Evolutionary conservation across 2,329 filamentous ascomycete genomes (phyloP).

Genomic region (Apiospora malaysiana): DNA sequence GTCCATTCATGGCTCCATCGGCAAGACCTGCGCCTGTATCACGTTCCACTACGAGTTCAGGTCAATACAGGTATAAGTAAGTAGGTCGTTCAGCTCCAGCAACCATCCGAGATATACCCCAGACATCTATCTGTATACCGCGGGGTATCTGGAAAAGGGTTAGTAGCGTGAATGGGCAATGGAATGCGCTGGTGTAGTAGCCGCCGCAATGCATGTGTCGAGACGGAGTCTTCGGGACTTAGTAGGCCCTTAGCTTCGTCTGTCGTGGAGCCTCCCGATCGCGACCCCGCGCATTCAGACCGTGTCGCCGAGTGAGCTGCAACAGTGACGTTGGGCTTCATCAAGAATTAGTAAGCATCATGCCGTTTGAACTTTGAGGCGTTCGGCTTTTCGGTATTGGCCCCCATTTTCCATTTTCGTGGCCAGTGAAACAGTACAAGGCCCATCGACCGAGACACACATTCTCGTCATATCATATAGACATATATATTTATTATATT

Average conservation of each 20-base stretch:
- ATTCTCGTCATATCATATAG: not conserved
- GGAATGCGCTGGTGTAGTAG: not conserved
- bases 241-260: constrained; percentile 8
- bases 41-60: constrained; percentile 3
- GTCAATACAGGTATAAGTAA: not conserved
- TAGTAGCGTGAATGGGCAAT: not conserved
- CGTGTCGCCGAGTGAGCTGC: not conserved
- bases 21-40: not conserved
- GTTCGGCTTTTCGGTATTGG: not conserved
- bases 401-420: not conserved
- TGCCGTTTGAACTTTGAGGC: not conserved
- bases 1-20: not conserved
- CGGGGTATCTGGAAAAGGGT: not conserved
- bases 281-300: not conserved
- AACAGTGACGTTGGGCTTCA: constrained; percentile 4
- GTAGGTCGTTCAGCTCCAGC: not conserved
- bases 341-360: not conserved
- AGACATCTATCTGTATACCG: not conserved
- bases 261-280: not conserved
- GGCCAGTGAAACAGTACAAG: not conserved
- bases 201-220: not conserved
- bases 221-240: not conserved
- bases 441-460: constrained; percentile 9
- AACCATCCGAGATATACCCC: not conserved
- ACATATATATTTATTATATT: not conserved